phyloP scores from a whole-genome alignment of 345 rosid species.

The Linum tenue region DNA sequence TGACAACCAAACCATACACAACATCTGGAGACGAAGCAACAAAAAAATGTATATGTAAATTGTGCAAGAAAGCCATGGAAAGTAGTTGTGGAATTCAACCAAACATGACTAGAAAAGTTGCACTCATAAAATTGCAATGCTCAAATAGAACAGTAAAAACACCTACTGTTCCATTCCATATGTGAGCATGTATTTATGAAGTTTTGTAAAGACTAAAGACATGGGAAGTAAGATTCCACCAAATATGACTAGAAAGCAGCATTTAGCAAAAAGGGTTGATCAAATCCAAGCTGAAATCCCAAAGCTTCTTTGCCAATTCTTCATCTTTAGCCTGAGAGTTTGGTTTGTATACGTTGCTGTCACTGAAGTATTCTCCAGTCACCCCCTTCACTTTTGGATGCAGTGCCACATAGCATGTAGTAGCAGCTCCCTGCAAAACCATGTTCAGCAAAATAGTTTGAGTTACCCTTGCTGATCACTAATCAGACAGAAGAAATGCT shows the following conservation, averaged over 20 bases:
- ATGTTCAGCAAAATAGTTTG: background rate
- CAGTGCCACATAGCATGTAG: slow-evolving; percentile 63
- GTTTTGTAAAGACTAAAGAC: too few species aligned
- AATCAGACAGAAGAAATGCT: background rate
- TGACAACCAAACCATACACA: background rate
- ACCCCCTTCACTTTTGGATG: slow-evolving; percentile 50
- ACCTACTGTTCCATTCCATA: too few species aligned
- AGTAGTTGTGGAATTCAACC: too few species aligned
- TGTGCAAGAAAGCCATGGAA: too few species aligned
- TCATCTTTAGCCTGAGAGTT: slow-evolving; percentile 32
- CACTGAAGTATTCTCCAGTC: slow-evolving; percentile 42
- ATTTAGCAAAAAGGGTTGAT: background rate
- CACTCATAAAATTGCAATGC: too few species aligned
- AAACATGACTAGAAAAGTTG: too few species aligned
- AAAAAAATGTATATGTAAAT: too few species aligned
- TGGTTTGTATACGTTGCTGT: slow-evolving; percentile 39
- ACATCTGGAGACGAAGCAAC: background rate
- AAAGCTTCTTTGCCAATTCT: slow-evolving; percentile 23
- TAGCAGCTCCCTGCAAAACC: slow-evolving; percentile 52
- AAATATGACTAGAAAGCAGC: background rate
- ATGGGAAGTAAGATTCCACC: too few species aligned
- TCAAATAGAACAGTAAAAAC: background rate
- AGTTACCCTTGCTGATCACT: background rate
- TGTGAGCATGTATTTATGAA: too few species aligned
- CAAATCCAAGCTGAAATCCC: slow-evolving; percentile 1